These are phyloP conservation scores for Bocquillonia castaneifolia DNA, from an alignment of 441 rosid genomes.

Conservation along the genomic window DNA sequence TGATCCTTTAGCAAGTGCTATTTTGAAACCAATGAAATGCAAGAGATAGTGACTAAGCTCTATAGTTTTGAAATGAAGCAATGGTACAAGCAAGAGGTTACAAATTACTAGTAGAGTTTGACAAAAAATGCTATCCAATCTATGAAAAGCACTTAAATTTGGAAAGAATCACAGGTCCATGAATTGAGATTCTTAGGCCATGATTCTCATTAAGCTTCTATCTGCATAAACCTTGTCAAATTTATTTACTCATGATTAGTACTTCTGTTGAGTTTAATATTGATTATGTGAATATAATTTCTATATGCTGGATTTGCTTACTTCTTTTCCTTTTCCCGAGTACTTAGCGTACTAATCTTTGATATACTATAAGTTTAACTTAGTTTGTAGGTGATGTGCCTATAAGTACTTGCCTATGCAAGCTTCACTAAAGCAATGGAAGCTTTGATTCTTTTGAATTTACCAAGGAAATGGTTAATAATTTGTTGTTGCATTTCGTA, in stretches of 20 bases:
- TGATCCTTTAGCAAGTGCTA: slow-evolving; percentile 3
- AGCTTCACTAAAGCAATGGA: background rate
- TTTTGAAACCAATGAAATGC: slow-evolving; percentile 11
- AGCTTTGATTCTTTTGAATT: background rate
- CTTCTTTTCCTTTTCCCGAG: background rate
- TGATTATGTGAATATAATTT: background rate
- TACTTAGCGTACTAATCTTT: background rate
- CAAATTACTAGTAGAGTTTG: background rate
- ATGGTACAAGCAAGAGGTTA: background rate
- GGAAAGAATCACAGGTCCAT: background rate
- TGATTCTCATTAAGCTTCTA: slow-evolving; percentile 1
- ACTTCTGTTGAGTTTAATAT: background rate
- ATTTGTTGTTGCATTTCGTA: background rate
- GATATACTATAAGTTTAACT: background rate
- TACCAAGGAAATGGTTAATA: background rate
- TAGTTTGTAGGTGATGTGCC: background rate
- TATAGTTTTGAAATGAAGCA: background rate
- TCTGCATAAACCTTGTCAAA: background rate
- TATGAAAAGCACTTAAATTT: background rate
- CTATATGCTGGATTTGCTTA: background rate
- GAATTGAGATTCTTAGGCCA: background rate
- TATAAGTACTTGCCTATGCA: background rate
- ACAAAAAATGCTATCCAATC: background rate
- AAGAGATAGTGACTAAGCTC: background rate
- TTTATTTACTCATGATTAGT: background rate